Evolutionary conservation across 106 monocot genomes (phyloP), one percentile per base, ranked within the genome.

Genomic region (Platanthera guangdongensis): DNA sequence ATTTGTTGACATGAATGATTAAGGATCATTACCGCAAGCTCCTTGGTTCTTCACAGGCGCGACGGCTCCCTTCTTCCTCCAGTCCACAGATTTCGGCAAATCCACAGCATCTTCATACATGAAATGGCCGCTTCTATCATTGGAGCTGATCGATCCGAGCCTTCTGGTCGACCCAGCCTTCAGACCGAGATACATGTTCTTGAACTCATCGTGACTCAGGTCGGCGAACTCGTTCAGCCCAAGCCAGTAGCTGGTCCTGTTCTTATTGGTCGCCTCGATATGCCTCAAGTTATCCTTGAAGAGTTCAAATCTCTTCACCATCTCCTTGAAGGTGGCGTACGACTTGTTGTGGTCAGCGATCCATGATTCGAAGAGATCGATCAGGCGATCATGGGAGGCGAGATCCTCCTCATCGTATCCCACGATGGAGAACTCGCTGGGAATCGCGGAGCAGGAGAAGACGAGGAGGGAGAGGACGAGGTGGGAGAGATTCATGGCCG

Each of bases 1-100:
- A 25, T 25, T 25, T 25, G 25, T 25, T 25, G 25, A 25, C 25
- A 25, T 25, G 25, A 25, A 25, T 25, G 25, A 25, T 25, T 25
- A 25, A 25, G 4, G 45, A 14, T 53, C 8, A 65, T 52, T 88
- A 84, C 87, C 85, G 52, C 88, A 88, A 19, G 62, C 18, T n/a
- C 88, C 88, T 75, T 88, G 85, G 78, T 88, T 83, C 59, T 88
- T 88, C 11, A 88, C 85, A 12, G 54, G 45, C 4, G 85, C 80
- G 9, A 88, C 85, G 15, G 88, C 88, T 8, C 85, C 85, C 71
- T 85, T 88, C 82, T 81, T 81, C 47, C 88, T 88, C 88, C 88
- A 88, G 12, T 85, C 85, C 14, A 85, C 82, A 1, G 82, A 82
- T 57, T 85, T 85, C n/a, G 88, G 85, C 72, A 88, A 67, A 1